These are phyloP conservation scores for Sporisorium sorghi DNA, from an alignment of 1,284 basidiomycete species.

Conservation along the genomic window DNA sequence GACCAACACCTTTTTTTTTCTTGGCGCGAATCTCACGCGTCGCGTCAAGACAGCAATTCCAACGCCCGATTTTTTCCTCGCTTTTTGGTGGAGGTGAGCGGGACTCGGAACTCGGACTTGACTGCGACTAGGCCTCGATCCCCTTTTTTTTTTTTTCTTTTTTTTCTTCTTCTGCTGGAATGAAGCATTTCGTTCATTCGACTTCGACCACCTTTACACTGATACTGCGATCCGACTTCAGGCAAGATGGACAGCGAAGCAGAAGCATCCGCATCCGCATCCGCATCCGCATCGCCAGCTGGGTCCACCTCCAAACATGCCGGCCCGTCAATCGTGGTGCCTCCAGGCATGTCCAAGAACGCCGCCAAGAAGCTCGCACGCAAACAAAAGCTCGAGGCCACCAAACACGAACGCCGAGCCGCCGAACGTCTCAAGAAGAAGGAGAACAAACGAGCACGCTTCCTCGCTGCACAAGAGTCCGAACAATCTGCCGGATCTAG, in stretches of 20 bases:
- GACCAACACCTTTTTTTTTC: slow-evolving; percentile 30
- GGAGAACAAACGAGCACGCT: slow-evolving; percentile 72
- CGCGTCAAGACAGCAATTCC: slow-evolving; percentile 31
- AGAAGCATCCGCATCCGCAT: background rate
- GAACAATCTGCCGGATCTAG: slow-evolving; percentile 2
- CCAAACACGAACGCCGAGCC: slow-evolving; percentile 80
- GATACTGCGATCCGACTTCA: background rate
- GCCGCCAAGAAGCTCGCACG: slow-evolving; percentile 82
- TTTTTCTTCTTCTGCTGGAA: slow-evolving; percentile 15
- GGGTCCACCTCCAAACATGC: slow-evolving; percentile 15
- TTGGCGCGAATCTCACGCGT: slow-evolving; percentile 25
- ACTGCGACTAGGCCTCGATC: background rate
- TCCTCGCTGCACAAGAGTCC: slow-evolving; percentile 13
- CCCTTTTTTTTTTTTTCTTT: slow-evolving; percentile 20
- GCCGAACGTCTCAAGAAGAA: slow-evolving; percentile 74
- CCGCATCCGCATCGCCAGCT: background rate
- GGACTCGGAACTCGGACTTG: slow-evolving; percentile 22
- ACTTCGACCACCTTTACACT: background rate
- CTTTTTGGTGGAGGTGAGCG: slow-evolving; percentile 23
- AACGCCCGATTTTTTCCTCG: slow-evolving; percentile 5
- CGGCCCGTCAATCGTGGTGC: slow-evolving; percentile 29
- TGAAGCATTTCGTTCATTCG: background rate
- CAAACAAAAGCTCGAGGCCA: slow-evolving; percentile 76
- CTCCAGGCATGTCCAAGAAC: slow-evolving; percentile 75
- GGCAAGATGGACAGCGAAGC: slow-evolving; percentile 6